Conservation (phyloP, 768 basidiomycete species). For the Rickenella mellea region DNA sequence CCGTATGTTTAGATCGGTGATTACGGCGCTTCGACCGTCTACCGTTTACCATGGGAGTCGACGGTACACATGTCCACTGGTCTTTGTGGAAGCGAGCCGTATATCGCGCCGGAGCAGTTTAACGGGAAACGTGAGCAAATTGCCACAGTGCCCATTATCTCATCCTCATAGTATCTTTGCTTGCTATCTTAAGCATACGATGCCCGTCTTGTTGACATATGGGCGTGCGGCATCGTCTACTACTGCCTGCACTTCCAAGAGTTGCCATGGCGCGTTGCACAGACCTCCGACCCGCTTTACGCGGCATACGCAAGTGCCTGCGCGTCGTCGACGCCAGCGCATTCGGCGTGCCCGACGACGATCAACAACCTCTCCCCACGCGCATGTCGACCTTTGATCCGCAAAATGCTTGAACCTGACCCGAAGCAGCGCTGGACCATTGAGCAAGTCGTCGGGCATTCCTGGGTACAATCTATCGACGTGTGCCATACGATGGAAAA, state of each 20-base stretch:
- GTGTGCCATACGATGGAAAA: conserved; percentile 61
- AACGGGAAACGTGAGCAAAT: conserved; percentile 81
- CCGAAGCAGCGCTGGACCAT: conserved; percentile 67
- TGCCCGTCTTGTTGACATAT: conserved; percentile 93
- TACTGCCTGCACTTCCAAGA: conserved; percentile 99
- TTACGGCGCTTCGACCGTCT: conserved; percentile 98
- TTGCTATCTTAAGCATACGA: conserved; percentile 67
- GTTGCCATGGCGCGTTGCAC: conserved; percentile 95
- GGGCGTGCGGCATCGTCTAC: conserved; percentile 95
- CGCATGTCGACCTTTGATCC: conserved; percentile 71
- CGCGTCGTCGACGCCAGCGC: conserved; percentile 32
- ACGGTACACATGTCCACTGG: conserved; percentile 97
- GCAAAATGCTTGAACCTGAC: conserved; percentile 94
- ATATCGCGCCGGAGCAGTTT: conserved; percentile 98
- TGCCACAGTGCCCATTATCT: too few species aligned
- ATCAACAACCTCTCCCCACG: conserved; percentile 86
- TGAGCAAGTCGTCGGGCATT: conserved; percentile 69
- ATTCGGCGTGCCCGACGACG: conserved; percentile 46
- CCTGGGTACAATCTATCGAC: conserved; percentile 77
- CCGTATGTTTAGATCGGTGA: conserved; percentile 71
- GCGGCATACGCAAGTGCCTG: conserved; percentile 55
- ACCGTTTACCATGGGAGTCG: conserved; percentile 94
- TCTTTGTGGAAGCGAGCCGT: conserved; percentile 94
- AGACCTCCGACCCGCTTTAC: conserved; percentile 73
- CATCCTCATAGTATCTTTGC: conserved; percentile 2